Conservation (phyloP, 495 filamentous ascomycete genomes). For the Talaromyces stipitatus region DNA sequence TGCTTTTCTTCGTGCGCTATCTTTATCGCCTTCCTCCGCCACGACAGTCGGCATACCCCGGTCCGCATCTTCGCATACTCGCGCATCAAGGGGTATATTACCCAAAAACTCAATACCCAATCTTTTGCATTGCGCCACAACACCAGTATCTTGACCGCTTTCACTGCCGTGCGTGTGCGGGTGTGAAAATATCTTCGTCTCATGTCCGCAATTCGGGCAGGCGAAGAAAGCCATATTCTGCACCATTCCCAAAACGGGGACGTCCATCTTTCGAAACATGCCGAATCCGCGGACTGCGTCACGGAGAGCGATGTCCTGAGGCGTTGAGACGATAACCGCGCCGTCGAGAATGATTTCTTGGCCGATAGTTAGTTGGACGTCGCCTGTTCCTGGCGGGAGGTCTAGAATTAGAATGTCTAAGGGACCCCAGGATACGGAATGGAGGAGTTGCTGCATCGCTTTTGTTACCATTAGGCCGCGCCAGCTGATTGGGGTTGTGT, state of each 20-base stretch:
- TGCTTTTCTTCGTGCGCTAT: slow-evolving; percentile 58
- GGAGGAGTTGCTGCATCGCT: slow-evolving; percentile 88
- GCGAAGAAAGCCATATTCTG: slow-evolving; percentile 89
- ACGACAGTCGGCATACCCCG: slow-evolving; percentile 86
- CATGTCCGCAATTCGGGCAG: slow-evolving; percentile 67
- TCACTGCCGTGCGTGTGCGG: slow-evolving; percentile 16
- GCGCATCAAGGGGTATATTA: slow-evolving; percentile 81
- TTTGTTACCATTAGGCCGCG: slow-evolving; percentile 97
- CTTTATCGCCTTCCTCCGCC: slow-evolving; percentile 68
- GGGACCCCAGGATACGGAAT: slow-evolving; percentile 85
- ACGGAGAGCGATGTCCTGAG: slow-evolving; percentile 81
- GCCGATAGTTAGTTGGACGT: slow-evolving; percentile 86
- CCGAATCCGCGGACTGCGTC: slow-evolving; percentile 85
- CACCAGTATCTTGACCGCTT: slow-evolving; percentile 42
- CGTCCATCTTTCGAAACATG: slow-evolving; percentile 79
- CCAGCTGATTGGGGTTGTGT: slow-evolving; percentile 84
- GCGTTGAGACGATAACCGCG: slow-evolving; percentile 86
- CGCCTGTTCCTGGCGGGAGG: slow-evolving; percentile 88
- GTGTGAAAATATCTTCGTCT: slow-evolving; percentile 65
- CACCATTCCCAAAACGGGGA: slow-evolving; percentile 82
- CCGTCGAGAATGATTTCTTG: slow-evolving; percentile 85
- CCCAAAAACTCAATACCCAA: slow-evolving; percentile 70
- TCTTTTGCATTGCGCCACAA: slow-evolving; percentile 51
- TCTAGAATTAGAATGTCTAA: slow-evolving; percentile 85
- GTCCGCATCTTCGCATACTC: slow-evolving; percentile 85